Percentiles rank a stretch among this genome's conserved stretches.
phyloP scores from a whole-genome alignment of 169 alveolate genomes.

The Cryptosporidium baileyi region DNA sequence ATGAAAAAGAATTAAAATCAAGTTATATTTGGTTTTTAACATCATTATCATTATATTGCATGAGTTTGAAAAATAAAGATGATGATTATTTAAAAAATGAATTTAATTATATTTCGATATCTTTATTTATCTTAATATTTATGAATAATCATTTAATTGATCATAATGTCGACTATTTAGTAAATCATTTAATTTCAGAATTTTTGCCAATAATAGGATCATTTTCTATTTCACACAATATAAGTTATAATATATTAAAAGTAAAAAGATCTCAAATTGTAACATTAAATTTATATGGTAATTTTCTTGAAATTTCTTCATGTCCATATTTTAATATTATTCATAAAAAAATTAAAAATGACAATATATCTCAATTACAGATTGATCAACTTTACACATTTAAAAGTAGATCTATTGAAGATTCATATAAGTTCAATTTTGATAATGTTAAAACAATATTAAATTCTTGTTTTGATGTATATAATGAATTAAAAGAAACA shows the following conservation, averaged over 20 bases:
- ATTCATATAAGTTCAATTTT: background rate
- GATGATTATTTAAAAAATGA: background rate
- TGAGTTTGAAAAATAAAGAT: background rate
- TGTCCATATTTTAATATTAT: conserved; percentile 33
- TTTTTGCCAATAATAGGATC: conserved; percentile 29
- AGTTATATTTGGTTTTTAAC: conserved; percentile 4
- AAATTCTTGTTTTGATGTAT: background rate
- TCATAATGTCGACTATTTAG: background rate
- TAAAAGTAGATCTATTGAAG: too few relatives aligned
- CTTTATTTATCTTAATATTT: background rate
- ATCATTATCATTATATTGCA: conserved; percentile 45
- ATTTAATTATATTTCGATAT: background rate
- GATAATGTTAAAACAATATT: background rate
- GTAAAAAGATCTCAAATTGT: conserved; percentile 57
- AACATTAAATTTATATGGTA: conserved; percentile 41
- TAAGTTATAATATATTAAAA: conserved; percentile 1
- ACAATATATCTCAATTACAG: background rate
- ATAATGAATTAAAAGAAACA: conserved; percentile 45
- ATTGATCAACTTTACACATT: too few relatives aligned
- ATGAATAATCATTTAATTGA: conserved; percentile 4
- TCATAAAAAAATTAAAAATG: background rate
- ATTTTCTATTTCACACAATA: conserved; percentile 26
- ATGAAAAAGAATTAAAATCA: background rate
- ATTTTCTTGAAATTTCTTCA: conserved; percentile 15
- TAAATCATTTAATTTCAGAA: conserved; percentile 24